Evolutionary conservation across 495 filamentous ascomycete genomes (phyloP).

Genomic region (Penicillium coffeae): DNA sequence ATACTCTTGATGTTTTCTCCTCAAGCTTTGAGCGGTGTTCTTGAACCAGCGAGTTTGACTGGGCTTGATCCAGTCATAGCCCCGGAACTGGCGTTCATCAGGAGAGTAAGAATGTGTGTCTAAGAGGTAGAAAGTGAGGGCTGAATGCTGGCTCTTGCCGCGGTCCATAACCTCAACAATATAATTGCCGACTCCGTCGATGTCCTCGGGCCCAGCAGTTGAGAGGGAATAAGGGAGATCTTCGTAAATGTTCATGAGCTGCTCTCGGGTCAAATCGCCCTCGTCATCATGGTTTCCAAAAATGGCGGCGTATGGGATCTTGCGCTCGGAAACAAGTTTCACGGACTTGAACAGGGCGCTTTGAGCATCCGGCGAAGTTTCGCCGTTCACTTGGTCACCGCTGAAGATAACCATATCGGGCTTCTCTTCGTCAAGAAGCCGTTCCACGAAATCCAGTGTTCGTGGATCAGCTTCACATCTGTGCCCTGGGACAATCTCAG

Average conservation of each 20-base stretch:
- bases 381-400: slow-evolving; percentile 94
- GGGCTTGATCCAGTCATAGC: slow-evolving; percentile 95
- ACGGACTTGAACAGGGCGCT: slow-evolving; percentile 92
- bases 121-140: slow-evolving; percentile 87
- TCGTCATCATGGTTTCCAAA: slow-evolving; percentile 99
- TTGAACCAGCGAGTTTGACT: slow-evolving; percentile 95
- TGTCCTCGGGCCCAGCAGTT: slow-evolving; percentile 69
- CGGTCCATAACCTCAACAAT: slow-evolving; percentile 84
- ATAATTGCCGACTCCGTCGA: slow-evolving; percentile 94
- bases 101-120: slow-evolving; percentile 92
- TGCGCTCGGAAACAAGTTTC: slow-evolving; percentile 76
- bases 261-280: slow-evolving; percentile 68
- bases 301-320: slow-evolving; percentile 88
- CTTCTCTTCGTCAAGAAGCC: slow-evolving; percentile 81
- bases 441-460: slow-evolving; percentile 83
- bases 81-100: slow-evolving; percentile 76
- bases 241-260: slow-evolving; percentile 80
- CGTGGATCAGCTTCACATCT: slow-evolving; percentile 87
- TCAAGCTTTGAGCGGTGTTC: slow-evolving; percentile 62
- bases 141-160: slow-evolving; percentile 74
- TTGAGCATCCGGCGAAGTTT: slow-evolving; percentile 87
- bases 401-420: slow-evolving; percentile 87
- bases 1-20: slow-evolving; percentile 73
- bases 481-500: slow-evolving; percentile 58
- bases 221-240: slow-evolving; percentile 86